phyloP scores from a whole-genome alignment of 176 grass and related monocot genomes.

The Oryza coarctata region DNA sequence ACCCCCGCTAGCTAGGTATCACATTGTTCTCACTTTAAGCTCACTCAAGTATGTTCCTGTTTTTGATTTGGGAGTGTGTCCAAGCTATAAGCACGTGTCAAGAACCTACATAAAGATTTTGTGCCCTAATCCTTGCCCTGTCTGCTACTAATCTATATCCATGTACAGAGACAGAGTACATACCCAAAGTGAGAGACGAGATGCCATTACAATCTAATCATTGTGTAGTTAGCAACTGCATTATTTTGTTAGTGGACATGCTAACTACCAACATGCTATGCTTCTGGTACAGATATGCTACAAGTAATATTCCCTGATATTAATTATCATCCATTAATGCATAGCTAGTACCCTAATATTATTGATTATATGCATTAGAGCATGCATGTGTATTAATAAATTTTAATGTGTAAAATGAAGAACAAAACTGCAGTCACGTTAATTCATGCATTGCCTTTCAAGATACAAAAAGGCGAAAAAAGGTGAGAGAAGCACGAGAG shows the following conservation, averaged over 20 bases:
- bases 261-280: not conserved
- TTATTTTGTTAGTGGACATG: not conserved
- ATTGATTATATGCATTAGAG: not conserved
- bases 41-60: not conserved
- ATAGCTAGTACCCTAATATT: not conserved
- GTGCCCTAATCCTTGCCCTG: not conserved
- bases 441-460: conserved; percentile 33
- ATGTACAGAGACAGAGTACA: not conserved
- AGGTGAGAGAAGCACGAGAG: conserved; percentile 15
- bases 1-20: not conserved
- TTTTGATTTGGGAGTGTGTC: not conserved
- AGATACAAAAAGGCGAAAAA: conserved; percentile 16
- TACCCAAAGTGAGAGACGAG: not conserved
- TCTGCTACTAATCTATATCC: not conserved
- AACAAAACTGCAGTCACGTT: not conserved
- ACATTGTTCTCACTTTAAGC: conserved; percentile 21
- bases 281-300: not conserved
- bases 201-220: not conserved
- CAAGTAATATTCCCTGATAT: not conserved
- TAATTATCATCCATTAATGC: not conserved
- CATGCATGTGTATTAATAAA: not conserved
- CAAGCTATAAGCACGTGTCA: not conserved
- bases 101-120: not conserved
- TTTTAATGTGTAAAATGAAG: not conserved
- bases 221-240: not conserved